These are phyloP conservation scores for Colletotrichum salicis DNA, from an alignment of 2,329 filamentous ascomycete species.

Conservation along the genomic window DNA sequence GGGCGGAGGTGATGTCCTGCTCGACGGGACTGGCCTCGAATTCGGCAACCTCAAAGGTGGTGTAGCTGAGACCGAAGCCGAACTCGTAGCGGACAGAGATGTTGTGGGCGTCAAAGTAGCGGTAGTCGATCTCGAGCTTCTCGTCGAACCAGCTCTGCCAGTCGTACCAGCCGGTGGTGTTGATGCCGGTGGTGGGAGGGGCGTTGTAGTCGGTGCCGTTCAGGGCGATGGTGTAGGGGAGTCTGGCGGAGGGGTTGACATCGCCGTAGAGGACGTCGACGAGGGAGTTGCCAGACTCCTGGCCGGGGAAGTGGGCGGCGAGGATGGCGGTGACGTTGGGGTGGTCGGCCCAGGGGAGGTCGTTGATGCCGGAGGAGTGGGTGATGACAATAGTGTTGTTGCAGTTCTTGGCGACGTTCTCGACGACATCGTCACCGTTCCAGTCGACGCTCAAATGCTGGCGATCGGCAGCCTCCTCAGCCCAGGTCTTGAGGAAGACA, in stretches of 20 bases:
- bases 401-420: conserved; percentile 34
- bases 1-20: conserved; percentile 41
- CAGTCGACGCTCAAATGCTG: conserved; percentile 66
- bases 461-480: conserved; percentile 71
- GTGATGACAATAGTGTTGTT: conserved; percentile 71
- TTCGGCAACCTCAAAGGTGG: conserved; percentile 64
- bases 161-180: conserved; percentile 50
- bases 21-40: conserved; percentile 38
- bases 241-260: conserved; percentile 73
- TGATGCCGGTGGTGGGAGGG: conserved; percentile 49
- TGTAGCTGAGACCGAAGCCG: conserved; percentile 77
- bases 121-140: conserved; percentile 75
- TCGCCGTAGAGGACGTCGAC: conserved; percentile 76
- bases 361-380: conserved; percentile 74
- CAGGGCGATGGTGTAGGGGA: conserved; percentile 78
- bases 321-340: conserved; percentile 74
- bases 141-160: conserved; percentile 66
- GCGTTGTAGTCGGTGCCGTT: conserved; percentile 60
- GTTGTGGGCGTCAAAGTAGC: conserved; percentile 69
- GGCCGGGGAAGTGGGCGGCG: conserved; percentile 76
- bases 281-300: conserved; percentile 76
- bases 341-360: conserved; percentile 68
- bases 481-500: conserved; percentile 74
- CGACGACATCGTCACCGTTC: conserved; percentile 64
- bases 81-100: conserved; percentile 73